Evolutionary conservation across 148 eudicot species (phyloP).

Genomic region (Gaultheria prostrata): DNA sequence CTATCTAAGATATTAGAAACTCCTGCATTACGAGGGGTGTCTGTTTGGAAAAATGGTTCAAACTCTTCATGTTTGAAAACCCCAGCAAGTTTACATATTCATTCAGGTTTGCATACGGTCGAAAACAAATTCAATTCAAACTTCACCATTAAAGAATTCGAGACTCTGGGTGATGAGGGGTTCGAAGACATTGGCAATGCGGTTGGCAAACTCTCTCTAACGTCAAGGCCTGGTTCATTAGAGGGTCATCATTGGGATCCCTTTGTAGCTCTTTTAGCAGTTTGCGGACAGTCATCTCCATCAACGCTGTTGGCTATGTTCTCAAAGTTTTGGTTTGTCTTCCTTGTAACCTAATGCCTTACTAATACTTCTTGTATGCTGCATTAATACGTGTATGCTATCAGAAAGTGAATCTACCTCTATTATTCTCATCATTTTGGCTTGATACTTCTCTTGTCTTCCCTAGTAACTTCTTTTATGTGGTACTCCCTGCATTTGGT

Average conservation of each 20-base stretch:
- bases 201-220: slow-evolving; percentile 62
- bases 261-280: slow-evolving; percentile 51
- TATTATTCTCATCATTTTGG: neutral
- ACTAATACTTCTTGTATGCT: neutral
- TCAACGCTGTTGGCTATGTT: slow-evolving; percentile 56
- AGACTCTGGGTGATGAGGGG: slow-evolving; percentile 34
- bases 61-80: slow-evolving; percentile 30
- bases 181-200: slow-evolving; percentile 55
- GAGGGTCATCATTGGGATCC: slow-evolving; percentile 49
- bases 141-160: slow-evolving; percentile 17
- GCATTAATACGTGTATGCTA: neutral
- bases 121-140: slow-evolving; percentile 22
- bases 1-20: slow-evolving; percentile 72
- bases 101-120: slow-evolving; percentile 25
- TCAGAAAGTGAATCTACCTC: neutral
- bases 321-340: slow-evolving; percentile 67
- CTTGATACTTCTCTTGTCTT: neutral
- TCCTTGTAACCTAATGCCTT: neutral
- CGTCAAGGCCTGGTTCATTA: slow-evolving; percentile 42
- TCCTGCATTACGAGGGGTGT: slow-evolving; percentile 44
- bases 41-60: slow-evolving; percentile 28
- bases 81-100: slow-evolving; percentile 27
- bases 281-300: slow-evolving; percentile 76
- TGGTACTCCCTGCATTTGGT: slow-evolving; percentile 8
- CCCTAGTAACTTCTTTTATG: neutral